These are phyloP conservation scores for Chamaenerion angustifolium DNA, from an alignment of 345 rosid genomes.

Conservation along the genomic window DNA sequence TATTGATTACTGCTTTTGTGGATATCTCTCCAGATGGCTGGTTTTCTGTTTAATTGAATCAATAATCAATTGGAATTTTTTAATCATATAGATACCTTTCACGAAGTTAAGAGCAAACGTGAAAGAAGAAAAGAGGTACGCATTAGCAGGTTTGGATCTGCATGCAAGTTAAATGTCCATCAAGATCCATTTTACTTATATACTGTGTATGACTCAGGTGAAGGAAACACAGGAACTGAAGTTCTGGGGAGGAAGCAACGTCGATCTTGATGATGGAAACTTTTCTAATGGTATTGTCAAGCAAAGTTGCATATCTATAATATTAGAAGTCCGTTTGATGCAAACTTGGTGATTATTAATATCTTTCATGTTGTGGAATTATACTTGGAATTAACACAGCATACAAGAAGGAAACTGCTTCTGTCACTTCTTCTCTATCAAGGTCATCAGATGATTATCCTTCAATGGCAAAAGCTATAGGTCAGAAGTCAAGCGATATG, in stretches of 20 bases:
- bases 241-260: not conserved
- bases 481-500: conserved; percentile 14
- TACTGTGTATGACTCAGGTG: conserved; percentile 10
- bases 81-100: conserved; percentile 36
- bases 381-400: conserved; percentile 16
- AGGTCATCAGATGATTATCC: conserved; percentile 11
- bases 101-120: conserved; percentile 51
- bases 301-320: conserved; percentile 7
- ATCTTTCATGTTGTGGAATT: conserved; percentile 6
- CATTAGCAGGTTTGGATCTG: not conserved
- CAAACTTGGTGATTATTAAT: conserved; percentile 6
- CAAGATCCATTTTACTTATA: not conserved
- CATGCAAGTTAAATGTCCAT: not conserved
- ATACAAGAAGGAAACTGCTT: conserved; percentile 18
- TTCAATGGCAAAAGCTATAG: conserved; percentile 11
- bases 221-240: conserved; percentile 29
- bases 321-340: conserved; percentile 4
- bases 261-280: conserved; percentile 9
- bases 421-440: conserved; percentile 9
- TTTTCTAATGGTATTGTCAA: conserved; percentile 24
- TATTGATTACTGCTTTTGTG: not conserved
- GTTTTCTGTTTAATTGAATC: not conserved
- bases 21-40: not conserved
- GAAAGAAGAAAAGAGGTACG: conserved; percentile 49
- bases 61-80: conserved; percentile 5